Percentiles rank a stretch among this genome's conserved stretches.
Conservation (phyloP, 495 filamentous ascomycete species). For the Hypoxylon perforatum region DNA sequence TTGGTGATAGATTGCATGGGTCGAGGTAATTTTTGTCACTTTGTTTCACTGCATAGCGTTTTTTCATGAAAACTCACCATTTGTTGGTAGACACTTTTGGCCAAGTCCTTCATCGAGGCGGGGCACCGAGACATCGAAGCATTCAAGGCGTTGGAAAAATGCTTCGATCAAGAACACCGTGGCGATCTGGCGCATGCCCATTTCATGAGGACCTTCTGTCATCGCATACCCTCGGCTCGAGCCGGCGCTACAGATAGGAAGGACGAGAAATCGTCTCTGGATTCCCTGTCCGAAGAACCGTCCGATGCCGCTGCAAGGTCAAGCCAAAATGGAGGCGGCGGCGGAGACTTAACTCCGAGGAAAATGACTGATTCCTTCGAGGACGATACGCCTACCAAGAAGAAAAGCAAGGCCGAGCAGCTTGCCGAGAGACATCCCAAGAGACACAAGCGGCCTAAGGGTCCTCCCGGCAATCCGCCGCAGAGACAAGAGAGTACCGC, state of each 20-base stretch:
- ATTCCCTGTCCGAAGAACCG: constrained; percentile 41
- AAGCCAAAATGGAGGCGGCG: constrained; percentile 17
- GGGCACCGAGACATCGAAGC: constrained; percentile 72
- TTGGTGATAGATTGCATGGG: constrained; percentile 46
- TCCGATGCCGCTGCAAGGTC: constrained; percentile 37
- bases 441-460: constrained; percentile 40
- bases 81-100: constrained; percentile 64
- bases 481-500: constrained; percentile 31
- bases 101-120: constrained; percentile 75
- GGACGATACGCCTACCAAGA: constrained; percentile 50
- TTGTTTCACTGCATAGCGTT: constrained; percentile 52
- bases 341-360: constrained; percentile 17
- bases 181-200: constrained; percentile 71
- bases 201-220: constrained; percentile 74
- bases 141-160: constrained; percentile 73
- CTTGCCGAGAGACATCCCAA: constrained; percentile 48
- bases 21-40: constrained; percentile 46
- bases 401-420: constrained; percentile 49
- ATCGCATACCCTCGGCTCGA: constrained; percentile 64
- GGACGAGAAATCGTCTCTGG: constrained; percentile 41
- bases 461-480: constrained; percentile 43
- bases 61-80: constrained; percentile 65
- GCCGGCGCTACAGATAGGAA: constrained; percentile 54
- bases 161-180: constrained; percentile 72
- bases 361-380: constrained; percentile 40